Conservation (phyloP, 352 stramenopile species). For the Phytophthora idaei region DNA sequence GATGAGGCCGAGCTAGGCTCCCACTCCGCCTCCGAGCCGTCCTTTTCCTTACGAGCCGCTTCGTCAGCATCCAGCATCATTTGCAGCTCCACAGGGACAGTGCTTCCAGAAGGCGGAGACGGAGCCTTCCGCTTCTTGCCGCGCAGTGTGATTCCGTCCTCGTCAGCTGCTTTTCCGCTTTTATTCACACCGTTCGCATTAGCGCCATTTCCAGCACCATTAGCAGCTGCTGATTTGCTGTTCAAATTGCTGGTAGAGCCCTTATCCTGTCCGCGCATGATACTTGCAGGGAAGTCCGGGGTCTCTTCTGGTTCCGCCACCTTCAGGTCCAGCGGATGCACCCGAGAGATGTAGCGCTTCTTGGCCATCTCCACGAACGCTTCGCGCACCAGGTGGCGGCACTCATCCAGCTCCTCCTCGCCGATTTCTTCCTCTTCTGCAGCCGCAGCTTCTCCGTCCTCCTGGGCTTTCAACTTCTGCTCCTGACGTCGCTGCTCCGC, state of each 20-base stretch:
- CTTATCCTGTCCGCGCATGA: conserved; percentile 60
- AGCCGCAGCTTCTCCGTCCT: conserved; percentile 17
- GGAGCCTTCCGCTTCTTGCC: conserved; percentile 65
- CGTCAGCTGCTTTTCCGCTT: conserved; percentile 32
- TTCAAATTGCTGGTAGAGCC: conserved; percentile 25
- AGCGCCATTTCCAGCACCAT: conserved; percentile 15
- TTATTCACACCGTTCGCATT: conserved; percentile 13
- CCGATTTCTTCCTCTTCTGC: conserved; percentile 59
- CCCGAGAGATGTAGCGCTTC: conserved; percentile 85
- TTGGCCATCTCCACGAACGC: conserved; percentile 91
- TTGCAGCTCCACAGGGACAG: conserved; percentile 83
- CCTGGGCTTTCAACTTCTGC: conserved; percentile 31
- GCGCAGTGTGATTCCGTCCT: conserved; percentile 79
- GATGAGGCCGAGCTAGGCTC: conserved; percentile 43
- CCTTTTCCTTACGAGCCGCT: conserved; percentile 41
- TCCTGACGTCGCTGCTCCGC: conserved; percentile 61
- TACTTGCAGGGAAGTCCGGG: conserved; percentile 67
- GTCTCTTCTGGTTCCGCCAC: conserved; percentile 59
- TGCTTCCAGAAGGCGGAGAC: conserved; percentile 37
- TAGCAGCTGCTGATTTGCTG: conserved; percentile 18
- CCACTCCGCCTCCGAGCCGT: conserved; percentile 69
- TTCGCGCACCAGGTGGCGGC: conserved; percentile 58
- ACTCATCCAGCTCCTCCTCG: conserved; percentile 76
- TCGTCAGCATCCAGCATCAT: conserved; percentile 88
- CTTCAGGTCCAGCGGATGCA: conserved; percentile 85